Percentiles rank a stretch among this genome's conserved stretches.
phyloP scores from a whole-genome alignment of 2,329 filamentous ascomycete species.

The Aspergillus amoenus region DNA sequence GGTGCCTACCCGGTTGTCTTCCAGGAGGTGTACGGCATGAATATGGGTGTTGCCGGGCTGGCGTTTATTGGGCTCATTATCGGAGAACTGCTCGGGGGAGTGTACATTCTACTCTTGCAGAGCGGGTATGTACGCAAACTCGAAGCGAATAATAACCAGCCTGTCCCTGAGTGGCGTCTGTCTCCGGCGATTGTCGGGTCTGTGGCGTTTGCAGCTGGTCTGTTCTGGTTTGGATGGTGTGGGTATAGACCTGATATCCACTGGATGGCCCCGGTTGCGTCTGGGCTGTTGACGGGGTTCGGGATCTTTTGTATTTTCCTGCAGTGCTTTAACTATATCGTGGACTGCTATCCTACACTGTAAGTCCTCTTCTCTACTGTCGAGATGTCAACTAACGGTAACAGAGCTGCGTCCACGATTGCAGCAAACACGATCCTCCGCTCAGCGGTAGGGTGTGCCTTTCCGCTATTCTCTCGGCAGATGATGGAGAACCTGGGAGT shows the following conservation, averaged over 20 bases:
- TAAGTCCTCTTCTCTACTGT: constrained; percentile 23
- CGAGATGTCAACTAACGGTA: background rate
- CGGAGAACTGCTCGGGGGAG: constrained; percentile 29
- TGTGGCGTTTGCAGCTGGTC: constrained; percentile 32
- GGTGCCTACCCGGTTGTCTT: constrained; percentile 34
- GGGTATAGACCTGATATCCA: constrained; percentile 33
- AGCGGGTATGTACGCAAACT: constrained; percentile 31
- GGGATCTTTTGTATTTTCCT: constrained; percentile 15
- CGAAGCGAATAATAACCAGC: constrained; percentile 29
- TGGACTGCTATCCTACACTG: constrained; percentile 43
- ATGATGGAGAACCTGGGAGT: constrained; percentile 41
- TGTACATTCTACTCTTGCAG: constrained; percentile 31
- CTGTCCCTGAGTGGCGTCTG: constrained; percentile 37
- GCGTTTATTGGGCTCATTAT: constrained; percentile 34
- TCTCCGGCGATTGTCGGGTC: constrained; percentile 34
- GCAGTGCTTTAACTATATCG: constrained; percentile 33
- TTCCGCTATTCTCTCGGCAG: constrained; percentile 40
- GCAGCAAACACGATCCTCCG: constrained; percentile 44
- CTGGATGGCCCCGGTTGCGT: constrained; percentile 23
- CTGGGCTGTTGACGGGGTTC: constrained; percentile 8
- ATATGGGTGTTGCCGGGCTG: constrained; percentile 29
- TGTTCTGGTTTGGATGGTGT: constrained; percentile 43
- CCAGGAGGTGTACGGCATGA: constrained; percentile 31
- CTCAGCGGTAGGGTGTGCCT: constrained; percentile 37
- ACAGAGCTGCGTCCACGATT: constrained; percentile 40